Evolutionary conservation across 2,329 filamentous ascomycete genomes (phyloP).

Genomic region (Madurella fahalii): DNA sequence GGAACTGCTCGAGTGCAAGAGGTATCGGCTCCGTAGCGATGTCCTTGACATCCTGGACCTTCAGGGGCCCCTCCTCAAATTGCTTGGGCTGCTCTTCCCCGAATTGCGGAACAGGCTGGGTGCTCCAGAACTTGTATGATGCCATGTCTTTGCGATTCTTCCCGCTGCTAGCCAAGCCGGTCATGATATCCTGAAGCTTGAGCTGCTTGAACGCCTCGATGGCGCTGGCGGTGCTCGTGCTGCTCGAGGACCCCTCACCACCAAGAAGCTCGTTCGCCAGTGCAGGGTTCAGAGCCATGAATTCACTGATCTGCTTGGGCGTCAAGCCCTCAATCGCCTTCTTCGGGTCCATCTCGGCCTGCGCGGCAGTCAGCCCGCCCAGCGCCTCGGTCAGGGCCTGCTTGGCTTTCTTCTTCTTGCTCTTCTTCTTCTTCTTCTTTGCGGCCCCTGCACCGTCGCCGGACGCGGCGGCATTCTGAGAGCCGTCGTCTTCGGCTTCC

Average conservation of each 20-base stretch:
- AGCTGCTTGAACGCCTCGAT: slow-evolving; percentile 57
- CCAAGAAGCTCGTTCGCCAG: slow-evolving; percentile 56
- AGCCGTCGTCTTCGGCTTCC: slow-evolving; percentile 37
- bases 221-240: slow-evolving; percentile 37
- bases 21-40: slow-evolving; percentile 73
- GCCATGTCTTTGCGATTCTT: slow-evolving; percentile 97
- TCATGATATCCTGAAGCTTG: slow-evolving; percentile 68
- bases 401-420: slow-evolving; percentile 60
- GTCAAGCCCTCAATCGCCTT: slow-evolving; percentile 52
- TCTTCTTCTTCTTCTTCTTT: slow-evolving; percentile 63
- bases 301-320: slow-evolving; percentile 56
- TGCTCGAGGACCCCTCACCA: slow-evolving; percentile 21
- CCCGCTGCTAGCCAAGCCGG: slow-evolving; percentile 68
- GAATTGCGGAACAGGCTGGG: slow-evolving; percentile 89
- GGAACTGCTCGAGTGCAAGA: slow-evolving; percentile 72
- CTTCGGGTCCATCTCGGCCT: slow-evolving; percentile 40
- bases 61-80: slow-evolving; percentile 77
- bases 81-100: slow-evolving; percentile 51
- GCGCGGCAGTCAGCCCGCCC: slow-evolving; percentile 17
- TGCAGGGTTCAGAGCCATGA: slow-evolving; percentile 69
- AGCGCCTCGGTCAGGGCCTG: slow-evolving; percentile 38
- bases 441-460: slow-evolving; percentile 27
- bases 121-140: slow-evolving; percentile 98
- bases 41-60: slow-evolving; percentile 70
- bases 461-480: slow-evolving; percentile 30